A percentile compares a stretch with the other conserved stretches of the same genome.
phyloP scores from a whole-genome alignment of 441 rosid genomes.

The Breynia disticha region DNA sequence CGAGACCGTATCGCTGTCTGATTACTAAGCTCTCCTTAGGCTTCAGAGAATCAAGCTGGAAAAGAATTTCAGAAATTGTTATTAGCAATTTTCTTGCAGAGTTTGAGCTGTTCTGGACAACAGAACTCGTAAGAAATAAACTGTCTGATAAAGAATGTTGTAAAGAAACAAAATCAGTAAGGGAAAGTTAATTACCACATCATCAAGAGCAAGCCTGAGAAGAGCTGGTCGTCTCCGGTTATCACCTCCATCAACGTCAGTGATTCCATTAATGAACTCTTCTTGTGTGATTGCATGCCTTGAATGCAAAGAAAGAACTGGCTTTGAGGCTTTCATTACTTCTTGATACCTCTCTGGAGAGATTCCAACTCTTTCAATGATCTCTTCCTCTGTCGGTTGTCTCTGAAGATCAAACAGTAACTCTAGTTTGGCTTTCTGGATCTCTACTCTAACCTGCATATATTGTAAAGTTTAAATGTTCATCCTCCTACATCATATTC shows the following conservation, averaged over 20 bases:
- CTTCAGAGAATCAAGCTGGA: constrained; percentile 87
- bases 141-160: too few relatives aligned
- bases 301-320: constrained; percentile 61
- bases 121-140: too few relatives aligned
- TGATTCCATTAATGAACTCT: constrained; percentile 62
- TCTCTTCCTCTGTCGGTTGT: constrained; percentile 60
- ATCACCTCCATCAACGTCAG: constrained; percentile 66
- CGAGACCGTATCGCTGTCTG: constrained; percentile 82
- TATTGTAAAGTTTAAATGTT: constrained; percentile 1
- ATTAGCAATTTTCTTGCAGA: too few relatives aligned
- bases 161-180: neutral
- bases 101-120: too few relatives aligned
- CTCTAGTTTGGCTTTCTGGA: constrained; percentile 62
- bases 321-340: constrained; percentile 65
- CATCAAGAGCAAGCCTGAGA: constrained; percentile 92
- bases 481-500: too few relatives aligned
- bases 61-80: constrained; percentile 3
- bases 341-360: constrained; percentile 68
- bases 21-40: constrained; percentile 91
- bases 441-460: constrained; percentile 71
- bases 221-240: constrained; percentile 58
- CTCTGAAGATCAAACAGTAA: constrained; percentile 52
- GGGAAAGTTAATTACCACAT: constrained; percentile 39
- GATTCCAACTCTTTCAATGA: constrained; percentile 46
- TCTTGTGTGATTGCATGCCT: constrained; percentile 64